Conservation (phyloP, 805 yeast genomes). For the Pichia manshurica region DNA sequence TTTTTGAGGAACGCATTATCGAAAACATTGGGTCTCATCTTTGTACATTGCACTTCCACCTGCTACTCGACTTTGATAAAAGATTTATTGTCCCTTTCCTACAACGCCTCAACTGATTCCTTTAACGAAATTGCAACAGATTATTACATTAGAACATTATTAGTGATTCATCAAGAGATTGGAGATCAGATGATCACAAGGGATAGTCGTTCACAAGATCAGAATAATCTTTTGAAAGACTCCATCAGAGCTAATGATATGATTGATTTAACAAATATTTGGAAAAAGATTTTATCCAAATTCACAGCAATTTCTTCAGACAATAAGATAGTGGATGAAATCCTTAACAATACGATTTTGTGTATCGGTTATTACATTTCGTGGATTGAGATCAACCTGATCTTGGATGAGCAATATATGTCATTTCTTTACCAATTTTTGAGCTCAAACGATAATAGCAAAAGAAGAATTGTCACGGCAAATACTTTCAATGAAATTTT, state of each 20-base stretch:
- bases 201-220: constrained; percentile 53
- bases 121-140: constrained; percentile 49
- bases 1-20: constrained; percentile 53
- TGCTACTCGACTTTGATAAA: constrained; percentile 47
- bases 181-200: constrained; percentile 85
- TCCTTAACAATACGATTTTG: constrained; percentile 52
- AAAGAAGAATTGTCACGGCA: constrained; percentile 54
- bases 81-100: constrained; percentile 40
- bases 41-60: constrained; percentile 41
- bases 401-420: constrained; percentile 57
- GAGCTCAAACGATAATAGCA: constrained; percentile 26
- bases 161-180: constrained; percentile 80
- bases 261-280: constrained; percentile 52
- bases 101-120: constrained; percentile 20
- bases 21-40: constrained; percentile 47
- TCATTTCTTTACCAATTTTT: constrained; percentile 54
- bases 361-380: constrained; percentile 82
- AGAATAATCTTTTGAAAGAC: constrained; percentile 75
- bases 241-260: constrained; percentile 73
- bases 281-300: constrained; percentile 55
- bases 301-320: constrained; percentile 23
- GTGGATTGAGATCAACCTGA: constrained; percentile 83
- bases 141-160: constrained; percentile 65
- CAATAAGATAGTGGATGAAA: constrained; percentile 31
- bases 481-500: constrained; percentile 47